Evolutionary conservation across 2,329 filamentous ascomycete genomes (phyloP).

Genomic region (Didymosphaeria variabile): DNA sequence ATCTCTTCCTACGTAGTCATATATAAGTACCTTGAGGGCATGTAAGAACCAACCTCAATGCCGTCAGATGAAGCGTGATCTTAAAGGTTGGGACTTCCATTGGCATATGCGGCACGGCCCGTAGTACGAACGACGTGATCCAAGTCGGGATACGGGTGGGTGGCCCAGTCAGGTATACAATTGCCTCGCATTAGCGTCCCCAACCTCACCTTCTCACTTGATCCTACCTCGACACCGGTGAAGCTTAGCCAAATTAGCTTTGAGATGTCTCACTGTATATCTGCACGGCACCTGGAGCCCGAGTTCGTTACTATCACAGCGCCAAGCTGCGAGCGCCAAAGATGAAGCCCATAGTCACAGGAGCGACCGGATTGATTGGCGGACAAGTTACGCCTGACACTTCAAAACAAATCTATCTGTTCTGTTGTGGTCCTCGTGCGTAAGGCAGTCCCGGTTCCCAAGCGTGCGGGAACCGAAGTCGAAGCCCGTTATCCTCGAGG

Average conservation of each 20-base stretch:
- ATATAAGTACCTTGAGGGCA: too few relatives aligned
- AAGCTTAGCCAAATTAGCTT: too few relatives aligned
- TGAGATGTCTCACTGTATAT: too few relatives aligned
- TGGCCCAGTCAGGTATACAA: too few relatives aligned
- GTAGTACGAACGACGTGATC: background rate
- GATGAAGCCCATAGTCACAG: slow-evolving; percentile 13
- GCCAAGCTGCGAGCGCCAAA: background rate
- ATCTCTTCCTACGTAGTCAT: too few relatives aligned
- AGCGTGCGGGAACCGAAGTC: slow-evolving; percentile 14
- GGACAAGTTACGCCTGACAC: slow-evolving; percentile 45
- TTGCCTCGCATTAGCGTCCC: too few relatives aligned
- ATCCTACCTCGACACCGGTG: too few relatives aligned
- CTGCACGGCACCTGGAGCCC: background rate
- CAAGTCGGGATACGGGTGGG: too few relatives aligned
- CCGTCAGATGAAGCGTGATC: too few relatives aligned
- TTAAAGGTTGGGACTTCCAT: background rate
- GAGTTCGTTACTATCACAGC: background rate
- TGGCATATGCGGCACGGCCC: background rate
- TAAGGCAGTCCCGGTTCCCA: slow-evolving; percentile 20
- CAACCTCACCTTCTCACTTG: too few relatives aligned
- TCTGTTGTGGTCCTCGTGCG: slow-evolving; percentile 43
- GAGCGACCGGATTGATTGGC: slow-evolving; percentile 10
- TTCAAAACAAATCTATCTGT: slow-evolving; percentile 38
- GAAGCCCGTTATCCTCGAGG: slow-evolving; percentile 15
- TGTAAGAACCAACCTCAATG: too few relatives aligned